Percentiles rank a stretch among this genome's conserved stretches.
These are phyloP conservation scores for Phytophthora foliorum DNA, from an alignment of 352 stramenopile genomes.

Conservation along the genomic window DNA sequence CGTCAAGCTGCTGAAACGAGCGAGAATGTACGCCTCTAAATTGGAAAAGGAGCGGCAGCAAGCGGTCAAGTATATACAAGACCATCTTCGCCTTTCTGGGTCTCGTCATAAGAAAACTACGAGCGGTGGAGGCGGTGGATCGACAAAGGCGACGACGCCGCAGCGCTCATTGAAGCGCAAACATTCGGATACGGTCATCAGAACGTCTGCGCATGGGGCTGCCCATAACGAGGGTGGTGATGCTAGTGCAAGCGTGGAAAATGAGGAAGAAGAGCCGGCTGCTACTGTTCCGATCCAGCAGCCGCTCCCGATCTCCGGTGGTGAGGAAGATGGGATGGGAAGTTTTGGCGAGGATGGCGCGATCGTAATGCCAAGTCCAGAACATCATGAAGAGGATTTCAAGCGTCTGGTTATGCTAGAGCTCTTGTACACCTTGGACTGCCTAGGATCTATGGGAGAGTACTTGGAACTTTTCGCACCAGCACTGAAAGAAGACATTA, in stretches of 20 bases:
- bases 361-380: constrained; percentile 39
- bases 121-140: constrained; percentile 18
- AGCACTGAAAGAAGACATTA: constrained; percentile 85
- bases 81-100: constrained; percentile 53
- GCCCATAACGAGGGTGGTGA: constrained; percentile 34
- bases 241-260: constrained; percentile 19
- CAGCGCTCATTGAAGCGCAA: constrained; percentile 59
- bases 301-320: constrained; percentile 25
- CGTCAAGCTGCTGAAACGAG: constrained; percentile 77
- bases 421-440: constrained; percentile 85
- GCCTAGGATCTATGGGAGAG: constrained; percentile 85
- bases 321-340: constrained; percentile 39
- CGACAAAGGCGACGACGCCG: constrained; percentile 25
- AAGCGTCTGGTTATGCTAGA: constrained; percentile 87
- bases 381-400: constrained; percentile 80
- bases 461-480: constrained; percentile 88
- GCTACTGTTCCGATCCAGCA: constrained; percentile 26
- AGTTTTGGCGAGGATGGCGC: constrained; percentile 35
- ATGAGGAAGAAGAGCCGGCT: constrained; percentile 34
- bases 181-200: constrained; percentile 44
- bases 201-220: constrained; percentile 23
- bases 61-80: constrained; percentile 86
- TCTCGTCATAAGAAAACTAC: constrained; percentile 47
- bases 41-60: constrained; percentile 71
- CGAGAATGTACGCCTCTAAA: constrained; percentile 81